These are phyloP conservation scores for Zea mays DNA, from an alignment of 176 grass and related monocot species.

Conservation along the genomic window DNA sequence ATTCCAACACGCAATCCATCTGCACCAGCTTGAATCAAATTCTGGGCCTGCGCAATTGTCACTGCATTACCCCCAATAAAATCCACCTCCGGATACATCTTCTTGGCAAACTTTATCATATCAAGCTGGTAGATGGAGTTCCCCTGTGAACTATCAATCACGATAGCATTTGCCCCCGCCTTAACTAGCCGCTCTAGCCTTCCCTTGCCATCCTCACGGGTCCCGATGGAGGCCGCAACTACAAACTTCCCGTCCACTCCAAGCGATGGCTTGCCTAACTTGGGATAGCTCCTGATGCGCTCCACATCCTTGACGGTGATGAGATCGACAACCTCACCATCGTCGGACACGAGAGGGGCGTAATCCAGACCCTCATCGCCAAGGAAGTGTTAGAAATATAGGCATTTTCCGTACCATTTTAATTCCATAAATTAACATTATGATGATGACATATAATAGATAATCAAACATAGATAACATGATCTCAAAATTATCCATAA, in stretches of 20 bases:
- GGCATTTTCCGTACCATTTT: too few relatives aligned
- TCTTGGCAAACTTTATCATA: constrained; percentile 85
- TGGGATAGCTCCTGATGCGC: constrained; percentile 70
- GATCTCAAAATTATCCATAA: too few relatives aligned
- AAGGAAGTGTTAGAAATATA: too few relatives aligned
- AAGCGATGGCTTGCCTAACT: constrained; percentile 70
- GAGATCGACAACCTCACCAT: constrained; percentile 69
- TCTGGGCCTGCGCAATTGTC: constrained; percentile 70
- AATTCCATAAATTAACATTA: too few relatives aligned
- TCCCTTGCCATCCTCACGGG: constrained; percentile 73
- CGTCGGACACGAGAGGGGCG: constrained; percentile 63
- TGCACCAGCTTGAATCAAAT: constrained; percentile 65
- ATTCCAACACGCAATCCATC: constrained; percentile 92
- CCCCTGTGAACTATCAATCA: constrained; percentile 92
- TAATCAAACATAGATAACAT: too few relatives aligned
- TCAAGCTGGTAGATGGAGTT: constrained; percentile 93
- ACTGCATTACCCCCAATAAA: constrained; percentile 90
- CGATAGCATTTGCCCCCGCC: constrained; percentile 67
- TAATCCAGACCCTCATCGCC: constrained; percentile 71
- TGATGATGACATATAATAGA: too few relatives aligned
- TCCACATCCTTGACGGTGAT: constrained; percentile 76
- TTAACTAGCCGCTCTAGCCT: constrained; percentile 76
- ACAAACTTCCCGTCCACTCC: constrained; percentile 67
- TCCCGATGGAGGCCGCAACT: constrained; percentile 76
- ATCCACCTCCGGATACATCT: constrained; percentile 67